Percentiles rank a stretch among this genome's conserved stretches.
These are phyloP conservation scores for Brassica balearica DNA, from an alignment of 441 rosid genomes.

Conservation along the genomic window DNA sequence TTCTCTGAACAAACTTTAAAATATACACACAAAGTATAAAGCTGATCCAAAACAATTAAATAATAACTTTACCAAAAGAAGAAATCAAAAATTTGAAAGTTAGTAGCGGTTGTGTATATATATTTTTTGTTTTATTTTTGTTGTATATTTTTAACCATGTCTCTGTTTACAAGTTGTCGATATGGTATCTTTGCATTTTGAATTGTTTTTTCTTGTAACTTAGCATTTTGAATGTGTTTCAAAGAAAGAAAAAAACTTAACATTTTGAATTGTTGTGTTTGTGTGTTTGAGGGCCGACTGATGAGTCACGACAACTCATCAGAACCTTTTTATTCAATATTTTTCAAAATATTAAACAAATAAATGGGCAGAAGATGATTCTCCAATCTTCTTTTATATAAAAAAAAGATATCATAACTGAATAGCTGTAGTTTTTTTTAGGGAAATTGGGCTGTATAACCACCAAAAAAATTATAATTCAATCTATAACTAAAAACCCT, in stretches of 20 bases:
- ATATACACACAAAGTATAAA: not conserved
- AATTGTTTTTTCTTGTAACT: not conserved
- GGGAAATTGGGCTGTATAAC: too few relatives aligned
- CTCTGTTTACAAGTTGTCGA: not conserved
- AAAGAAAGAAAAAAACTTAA: too few relatives aligned
- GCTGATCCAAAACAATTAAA: conserved; percentile 5
- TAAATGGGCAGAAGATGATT: conserved; percentile 6
- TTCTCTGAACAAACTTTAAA: not conserved
- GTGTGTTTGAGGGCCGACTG: conserved; percentile 33
- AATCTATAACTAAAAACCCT: too few relatives aligned
- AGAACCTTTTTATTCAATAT: not conserved
- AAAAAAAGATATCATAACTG: not conserved
- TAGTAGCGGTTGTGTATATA: not conserved
- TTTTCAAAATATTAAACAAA: conserved; percentile 18
- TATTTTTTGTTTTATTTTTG: not conserved
- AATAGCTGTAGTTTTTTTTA: not conserved
- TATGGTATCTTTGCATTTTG: not conserved
- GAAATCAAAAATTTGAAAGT: not conserved
- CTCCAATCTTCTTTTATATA: not conserved
- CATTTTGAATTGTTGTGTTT: conserved; percentile 8
- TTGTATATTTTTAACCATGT: not conserved
- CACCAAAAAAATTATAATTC: too few relatives aligned
- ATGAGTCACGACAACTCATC: conserved; percentile 47
- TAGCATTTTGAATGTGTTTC: not conserved
- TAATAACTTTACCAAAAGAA: conserved; percentile 8